A percentile compares a stretch with the other conserved stretches of the same genome.
Conservation (phyloP, 2,329 filamentous ascomycete species). For the Trichoderma harzianum region DNA sequence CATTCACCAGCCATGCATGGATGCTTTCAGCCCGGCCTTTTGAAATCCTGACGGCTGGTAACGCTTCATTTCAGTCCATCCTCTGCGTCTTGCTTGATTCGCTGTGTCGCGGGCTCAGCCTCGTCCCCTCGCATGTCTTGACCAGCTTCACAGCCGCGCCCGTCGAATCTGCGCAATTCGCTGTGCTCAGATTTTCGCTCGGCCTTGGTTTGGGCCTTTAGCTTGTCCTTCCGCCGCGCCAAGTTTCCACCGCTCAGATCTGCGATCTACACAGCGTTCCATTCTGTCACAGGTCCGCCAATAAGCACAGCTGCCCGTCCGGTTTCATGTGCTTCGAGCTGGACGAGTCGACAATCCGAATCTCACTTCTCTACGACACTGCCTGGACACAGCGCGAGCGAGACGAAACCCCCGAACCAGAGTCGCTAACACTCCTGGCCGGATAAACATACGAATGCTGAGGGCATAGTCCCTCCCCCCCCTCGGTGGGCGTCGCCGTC, state of each 20-base stretch:
- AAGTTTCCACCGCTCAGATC: slow-evolving; percentile 13
- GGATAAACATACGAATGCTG: slow-evolving; percentile 35
- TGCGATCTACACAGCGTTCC: slow-evolving; percentile 5
- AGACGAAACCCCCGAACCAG: not conserved
- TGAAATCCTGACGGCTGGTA: not conserved
- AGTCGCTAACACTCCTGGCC: not conserved
- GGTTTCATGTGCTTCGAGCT: slow-evolving; percentile 8
- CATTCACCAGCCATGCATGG: not conserved
- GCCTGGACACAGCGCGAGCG: not conserved
- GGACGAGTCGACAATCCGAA: not conserved
- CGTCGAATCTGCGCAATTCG: slow-evolving; percentile 1
- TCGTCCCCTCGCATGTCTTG: slow-evolving; percentile 5
- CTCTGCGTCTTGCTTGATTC: not conserved
- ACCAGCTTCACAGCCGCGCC: not conserved
- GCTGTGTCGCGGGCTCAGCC: not conserved
- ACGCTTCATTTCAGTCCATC: not conserved
- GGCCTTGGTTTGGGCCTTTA: not conserved
- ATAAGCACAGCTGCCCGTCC: not conserved
- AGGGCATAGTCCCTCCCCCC: slow-evolving; percentile 36
- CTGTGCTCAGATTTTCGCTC: not conserved
- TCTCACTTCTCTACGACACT: not conserved
- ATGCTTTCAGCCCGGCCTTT: not conserved
- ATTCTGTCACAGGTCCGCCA: not conserved
- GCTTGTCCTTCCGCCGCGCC: not conserved
- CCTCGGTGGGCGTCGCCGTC: slow-evolving; percentile 34